Base-by-base conservation (phyloP, 1,139 yeast species). In the Diutina sp. region DNA sequence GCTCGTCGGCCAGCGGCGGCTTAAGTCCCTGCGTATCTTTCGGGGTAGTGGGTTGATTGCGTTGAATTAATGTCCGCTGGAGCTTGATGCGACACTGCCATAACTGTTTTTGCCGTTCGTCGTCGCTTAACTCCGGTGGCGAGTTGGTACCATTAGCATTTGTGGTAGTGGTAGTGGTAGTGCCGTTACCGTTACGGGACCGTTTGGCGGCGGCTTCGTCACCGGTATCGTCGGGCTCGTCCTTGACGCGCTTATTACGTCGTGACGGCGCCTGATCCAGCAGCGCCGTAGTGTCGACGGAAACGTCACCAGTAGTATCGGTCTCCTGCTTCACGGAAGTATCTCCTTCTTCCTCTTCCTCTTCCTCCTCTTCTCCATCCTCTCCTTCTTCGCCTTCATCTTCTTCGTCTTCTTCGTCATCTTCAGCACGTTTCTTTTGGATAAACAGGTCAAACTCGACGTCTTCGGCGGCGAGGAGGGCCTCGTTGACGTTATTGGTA, bases 1-100 rank as follows among this genome's bases (percentile, higher is more conserved):
- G 72, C 65, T 84, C 88, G 55, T 79, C 80, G 4, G 79, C 77
- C 4, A 84, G 69, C 4, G 78, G 78, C 12, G 75, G 76, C 25
- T 72, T 71, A 58, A 67, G 69, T 45, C 63, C 63, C 54, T 60
- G 65, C 18, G 72, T 68, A 57, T 72, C 74, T 30, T 67, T 65
- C 4, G 77, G 77, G 0, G 74, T 70, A 16, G 66, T 68, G 0
- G 77, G 73, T 59, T 73, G 76, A 61, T 73, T 74, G 60, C 79
- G 61, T 63, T 76, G 80, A 58, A 76, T 76, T 45, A 76, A 66
- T 16, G 79, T 69, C 60, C 78, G 65, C 64, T 76, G 80, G 56
- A 76, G 69, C 60, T 75, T 74, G 58, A 74, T 74, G 51, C 80
- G 69, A 60, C 80, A 76, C 35, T 76, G 67, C 79, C 79, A 76